These are phyloP conservation scores for Camelina sativa DNA, from an alignment of 345 rosid genomes.

Conservation along the genomic window DNA sequence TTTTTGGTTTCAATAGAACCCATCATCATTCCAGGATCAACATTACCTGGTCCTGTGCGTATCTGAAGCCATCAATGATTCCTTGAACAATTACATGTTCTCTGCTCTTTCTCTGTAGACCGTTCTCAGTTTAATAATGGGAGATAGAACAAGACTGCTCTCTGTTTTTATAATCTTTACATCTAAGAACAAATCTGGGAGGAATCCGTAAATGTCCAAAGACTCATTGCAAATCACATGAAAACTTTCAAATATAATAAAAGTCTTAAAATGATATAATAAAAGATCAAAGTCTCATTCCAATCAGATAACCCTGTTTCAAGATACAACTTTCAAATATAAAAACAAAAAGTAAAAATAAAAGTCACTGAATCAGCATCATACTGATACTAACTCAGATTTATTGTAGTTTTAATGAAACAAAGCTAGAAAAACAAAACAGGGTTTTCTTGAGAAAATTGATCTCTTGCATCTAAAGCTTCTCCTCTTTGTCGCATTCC, in stretches of 20 bases:
- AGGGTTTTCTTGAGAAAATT: background rate
- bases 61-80: background rate
- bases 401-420: background rate
- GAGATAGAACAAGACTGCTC: background rate
- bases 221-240: background rate
- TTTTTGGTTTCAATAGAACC: too few relatives aligned
- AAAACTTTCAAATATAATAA: too few relatives aligned
- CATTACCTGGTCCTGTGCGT: background rate
- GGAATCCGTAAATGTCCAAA: background rate
- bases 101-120: background rate
- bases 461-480: background rate
- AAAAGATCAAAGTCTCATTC: background rate
- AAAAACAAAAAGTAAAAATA: background rate
- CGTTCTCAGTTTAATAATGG: background rate
- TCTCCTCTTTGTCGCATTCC: background rate
- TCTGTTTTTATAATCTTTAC: too few relatives aligned
- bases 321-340: constrained; percentile 1
- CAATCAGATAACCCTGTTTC: background rate
- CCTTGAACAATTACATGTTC: background rate
- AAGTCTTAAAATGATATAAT: background rate
- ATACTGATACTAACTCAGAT: background rate
- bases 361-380: background rate
- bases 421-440: background rate
- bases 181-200: too few relatives aligned
- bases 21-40: background rate